Evolutionary conservation across 345 rosid genomes (phyloP), one percentile per base, ranked within the genome.

Genomic region (Geranium rotundifolium): DNA sequence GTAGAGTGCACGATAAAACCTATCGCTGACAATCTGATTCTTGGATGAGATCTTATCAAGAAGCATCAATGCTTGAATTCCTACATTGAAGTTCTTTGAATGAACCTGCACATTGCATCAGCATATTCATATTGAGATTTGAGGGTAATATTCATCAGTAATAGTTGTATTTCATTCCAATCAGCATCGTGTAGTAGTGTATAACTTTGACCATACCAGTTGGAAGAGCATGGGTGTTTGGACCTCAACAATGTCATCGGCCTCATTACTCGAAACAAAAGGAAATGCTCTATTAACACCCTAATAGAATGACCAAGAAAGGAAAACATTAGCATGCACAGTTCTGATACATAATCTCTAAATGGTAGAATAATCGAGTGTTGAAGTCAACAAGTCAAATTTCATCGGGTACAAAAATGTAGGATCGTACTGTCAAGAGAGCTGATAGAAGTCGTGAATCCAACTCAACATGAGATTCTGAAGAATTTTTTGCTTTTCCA

Each of bases 211-310:
- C 34, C 29, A 66, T 80, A 90, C 97, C 89, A 90, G 65, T 66
- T 81, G 83, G 80, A 93, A 93, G 67, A 93, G 97, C 83, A 83
- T 77, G 14, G 96, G 97, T 63, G 92, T 90, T 75, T 93, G 91
- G 29, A 71, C 70, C 76, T 90, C 97, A 79, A 88, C 79, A 70
- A 93, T 76, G 72, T 81, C 96, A 77, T 90, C 96, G 16, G 87
- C 95, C 76, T 88, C 99, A 62, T 73, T 70, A 65, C 85, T 79
- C 63, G 89, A 86, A 78, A 93, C 99, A 69, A 76, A 93, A 57
- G 99, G 99, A 82, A 93, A 90, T 70, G 96, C 99, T 73, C 99
- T 81, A 77, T 93, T 93, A 68, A 90, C 82, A 66, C 99, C 99
- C 99, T 93, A 83, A 34, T 19, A 63, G 66, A 46, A 64, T 74